A percentile compares a stretch with the other conserved stretches of the same genome.
Conservation (phyloP, 192 early-diverging fungal genomes). For the Ambispora gerdemannii region DNA sequence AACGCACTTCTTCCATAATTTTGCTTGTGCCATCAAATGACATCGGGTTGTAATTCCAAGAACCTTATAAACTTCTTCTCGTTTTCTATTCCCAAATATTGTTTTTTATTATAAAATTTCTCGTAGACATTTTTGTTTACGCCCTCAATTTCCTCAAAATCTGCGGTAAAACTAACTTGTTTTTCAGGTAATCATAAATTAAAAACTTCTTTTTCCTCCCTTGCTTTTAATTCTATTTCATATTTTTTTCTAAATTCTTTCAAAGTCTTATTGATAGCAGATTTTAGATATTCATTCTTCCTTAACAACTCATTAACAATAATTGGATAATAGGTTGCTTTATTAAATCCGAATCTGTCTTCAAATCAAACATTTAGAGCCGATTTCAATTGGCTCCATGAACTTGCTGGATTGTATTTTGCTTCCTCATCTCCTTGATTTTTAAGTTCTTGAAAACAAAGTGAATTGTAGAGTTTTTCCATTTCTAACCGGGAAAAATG, state of each 20-base stretch:
- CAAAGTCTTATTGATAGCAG: not conserved
- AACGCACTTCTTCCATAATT: not conserved
- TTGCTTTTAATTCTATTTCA: not conserved
- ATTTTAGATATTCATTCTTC: not conserved
- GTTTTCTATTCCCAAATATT: not conserved
- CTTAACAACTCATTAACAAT: not conserved
- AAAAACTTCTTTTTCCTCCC: not conserved
- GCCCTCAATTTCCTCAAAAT: not conserved
- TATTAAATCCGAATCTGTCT: not conserved
- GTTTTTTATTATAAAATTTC: slow-evolving; percentile 3
- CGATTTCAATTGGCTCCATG: not conserved
- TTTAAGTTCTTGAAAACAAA: slow-evolving; percentile 1
- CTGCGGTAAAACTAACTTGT: not conserved
- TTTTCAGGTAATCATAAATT: not conserved
- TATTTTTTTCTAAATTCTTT: not conserved
- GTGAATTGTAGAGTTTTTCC: not conserved
- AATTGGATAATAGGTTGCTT: not conserved
- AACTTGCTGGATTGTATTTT: slow-evolving; percentile 2
- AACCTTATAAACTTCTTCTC: slow-evolving; percentile 2
- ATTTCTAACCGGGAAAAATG: not conserved
- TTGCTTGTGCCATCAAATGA: not conserved
- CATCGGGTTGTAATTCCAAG: not conserved
- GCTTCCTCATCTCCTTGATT: not conserved
- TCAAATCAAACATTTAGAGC: not conserved
- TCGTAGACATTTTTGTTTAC: slow-evolving; percentile 1